These are phyloP conservation scores for Aspergillus uvarum DNA, from an alignment of 2,329 filamentous ascomycete species.

Conservation along the genomic window DNA sequence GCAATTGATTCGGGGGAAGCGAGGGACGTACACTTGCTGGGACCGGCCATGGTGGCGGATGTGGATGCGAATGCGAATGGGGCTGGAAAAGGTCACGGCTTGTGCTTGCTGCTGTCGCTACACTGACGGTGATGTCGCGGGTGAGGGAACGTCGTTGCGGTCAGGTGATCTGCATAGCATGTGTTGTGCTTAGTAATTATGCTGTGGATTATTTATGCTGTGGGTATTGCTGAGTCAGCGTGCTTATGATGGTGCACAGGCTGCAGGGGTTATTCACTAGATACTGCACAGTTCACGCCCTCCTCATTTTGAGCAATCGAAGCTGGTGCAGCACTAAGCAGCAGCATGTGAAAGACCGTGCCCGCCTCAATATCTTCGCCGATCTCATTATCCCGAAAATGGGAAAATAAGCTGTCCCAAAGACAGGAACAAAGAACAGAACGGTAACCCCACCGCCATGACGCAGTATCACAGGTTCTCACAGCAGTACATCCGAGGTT, in stretches of 20 bases:
- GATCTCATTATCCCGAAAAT: too few species aligned
- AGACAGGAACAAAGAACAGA: neutral
- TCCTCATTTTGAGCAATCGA: too few species aligned
- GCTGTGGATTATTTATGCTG: too few species aligned
- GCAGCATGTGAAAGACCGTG: too few species aligned
- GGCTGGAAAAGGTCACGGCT: neutral
- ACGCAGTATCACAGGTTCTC: neutral
- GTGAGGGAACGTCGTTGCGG: conserved; percentile 12
- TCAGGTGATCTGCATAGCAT: conserved; percentile 8
- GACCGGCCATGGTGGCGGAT: conserved; percentile 51
- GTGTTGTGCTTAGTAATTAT: neutral
- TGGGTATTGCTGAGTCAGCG: conserved; percentile 11
- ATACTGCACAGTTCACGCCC: too few species aligned
- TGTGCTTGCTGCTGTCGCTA: neutral
- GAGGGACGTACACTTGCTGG: conserved; percentile 45
- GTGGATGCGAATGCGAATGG: neutral
- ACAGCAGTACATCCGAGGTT: neutral
- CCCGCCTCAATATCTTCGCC: too few species aligned
- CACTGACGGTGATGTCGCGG: conserved; percentile 6
- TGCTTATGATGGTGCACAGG: neutral
- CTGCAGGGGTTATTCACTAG: too few species aligned
- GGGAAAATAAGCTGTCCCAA: too few species aligned
- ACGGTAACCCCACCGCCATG: neutral
- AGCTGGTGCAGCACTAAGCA: too few species aligned
- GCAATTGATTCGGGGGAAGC: neutral